Evolutionary conservation across 768 basidiomycete species (phyloP), one percentile per base, ranked within the genome.

Genomic region (Scleroderma citrinum): DNA sequence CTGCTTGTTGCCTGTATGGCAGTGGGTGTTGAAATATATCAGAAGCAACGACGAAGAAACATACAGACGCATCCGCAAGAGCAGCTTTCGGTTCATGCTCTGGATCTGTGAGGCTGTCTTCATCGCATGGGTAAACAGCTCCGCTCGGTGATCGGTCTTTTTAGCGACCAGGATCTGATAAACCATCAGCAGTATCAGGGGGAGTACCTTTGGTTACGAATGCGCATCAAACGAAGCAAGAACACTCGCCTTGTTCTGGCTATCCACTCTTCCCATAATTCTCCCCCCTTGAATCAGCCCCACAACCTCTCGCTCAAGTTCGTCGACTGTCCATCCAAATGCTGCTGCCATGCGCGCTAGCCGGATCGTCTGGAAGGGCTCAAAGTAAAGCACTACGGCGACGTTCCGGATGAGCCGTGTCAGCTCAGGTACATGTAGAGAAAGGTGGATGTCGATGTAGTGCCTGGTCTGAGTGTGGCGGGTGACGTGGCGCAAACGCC

Each of bases 321-420:
- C 79, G 3, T 81, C 80, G 7, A 87, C 68, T 0, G 75, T 73
- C 82, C 87, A 85, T 3, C 92, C 93, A 59, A 98, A 95, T 11
- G 92, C 91, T 3, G 69, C 64, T 32, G 86, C 83, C 90, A 96
- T 94, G 30, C 85, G 78, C 38, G 85, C 82, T 24, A 97, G 76
- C 38, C 81, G 76, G 62, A 96, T 90, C 8, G 87, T 81, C 21
- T 86, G 76, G 66, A 93, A 98, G 0, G 94, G 94, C 57, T 83
- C 79, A 73, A 95, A 92, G 69, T 94, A 97, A 43, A 92, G 78
- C n/a, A 80, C 73, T 43, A 97, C 74, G 0, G 91, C 85, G 51
- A 81, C 82, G 56, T 85, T 82, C 34, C 81, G 82, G 66, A 97
- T 86, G 29, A 80, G 72, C 57, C 74, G 75, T 31, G 79, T 78